Evolutionary conservation across 164 flowering plant genomes (phyloP), one percentile per base, ranked within the genome.

Genomic region (Macadamia integrifolia): DNA sequence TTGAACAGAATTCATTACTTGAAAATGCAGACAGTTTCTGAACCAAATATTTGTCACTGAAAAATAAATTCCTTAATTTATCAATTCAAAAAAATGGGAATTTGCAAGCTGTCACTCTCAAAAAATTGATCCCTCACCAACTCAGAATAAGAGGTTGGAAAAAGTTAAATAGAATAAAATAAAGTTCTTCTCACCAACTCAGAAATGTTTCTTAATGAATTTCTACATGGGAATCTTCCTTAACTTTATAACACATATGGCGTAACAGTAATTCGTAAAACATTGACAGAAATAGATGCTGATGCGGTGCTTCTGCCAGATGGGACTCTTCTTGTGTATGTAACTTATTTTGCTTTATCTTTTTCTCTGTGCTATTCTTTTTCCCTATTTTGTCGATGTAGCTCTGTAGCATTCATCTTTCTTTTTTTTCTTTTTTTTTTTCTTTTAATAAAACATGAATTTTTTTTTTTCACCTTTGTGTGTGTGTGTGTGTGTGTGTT

Each of bases 271-370:
- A 74, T 85, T 60, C 77, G 90, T 62, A 89, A 83, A 71, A 87
- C 94, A 28, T 74, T 89, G 77, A 85, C 89, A n/a, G 85, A 87
- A 76, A 77, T 89, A 64, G 83, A 83, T 66, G 72, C 74, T 44
- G 82, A 78, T 60, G 91, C 85, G 13, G 67, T 76, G 70, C 73
- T 84, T 69, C 81, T 59, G 56, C 73, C 80, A 3, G 90, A 89
- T 76, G 94, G 94, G 70, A 83, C 85, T 28, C 86, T 89, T 70
- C n/a, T 75, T 53, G 80, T 87, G 94, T 88, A 85, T 62, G 88
- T 80, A 61, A 17, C 58, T 1, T 40, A 44, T 40, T 8, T 3
- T 7, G 18, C 3, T 11, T 46, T 11, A 1, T 11, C 50, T 46
- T 46, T 46, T 8, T 46, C 13, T 17, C 6, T 14, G 14, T 14